phyloP scores from a whole-genome alignment of 202 grass and related monocot species.

The Elaeis oleifera region DNA sequence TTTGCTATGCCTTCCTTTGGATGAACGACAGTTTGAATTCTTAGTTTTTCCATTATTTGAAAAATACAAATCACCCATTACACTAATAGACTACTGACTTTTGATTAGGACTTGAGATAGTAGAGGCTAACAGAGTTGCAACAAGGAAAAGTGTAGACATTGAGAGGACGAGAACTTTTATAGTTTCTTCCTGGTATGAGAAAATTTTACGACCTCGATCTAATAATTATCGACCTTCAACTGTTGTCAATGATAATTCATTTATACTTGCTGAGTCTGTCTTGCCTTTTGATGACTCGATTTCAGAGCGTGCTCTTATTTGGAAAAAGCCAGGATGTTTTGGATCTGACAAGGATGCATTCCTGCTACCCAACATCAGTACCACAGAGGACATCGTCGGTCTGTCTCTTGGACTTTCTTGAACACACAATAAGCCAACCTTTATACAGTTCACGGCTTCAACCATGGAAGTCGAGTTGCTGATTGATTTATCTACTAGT shows the following conservation, averaged over 20 bases:
- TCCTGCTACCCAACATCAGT: slow-evolving; percentile 32
- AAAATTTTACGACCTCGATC: too few species aligned
- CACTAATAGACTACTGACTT: too few species aligned
- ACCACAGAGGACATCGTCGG: slow-evolving; percentile 45
- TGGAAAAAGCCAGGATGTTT: slow-evolving; percentile 48
- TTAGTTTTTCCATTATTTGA: too few species aligned
- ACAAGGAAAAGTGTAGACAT: too few species aligned
- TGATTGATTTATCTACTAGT: slow-evolving; percentile 32
- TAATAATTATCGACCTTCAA: slow-evolving; percentile 27
- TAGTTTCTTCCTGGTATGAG: too few species aligned
- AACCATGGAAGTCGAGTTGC: slow-evolving; percentile 20
- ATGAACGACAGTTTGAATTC: too few species aligned
- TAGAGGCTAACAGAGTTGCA: too few species aligned
- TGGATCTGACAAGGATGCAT: slow-evolving; percentile 23
- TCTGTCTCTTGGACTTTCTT: slow-evolving; percentile 39
- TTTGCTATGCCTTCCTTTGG: too few species aligned
- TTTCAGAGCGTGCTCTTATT: slow-evolving; percentile 5
- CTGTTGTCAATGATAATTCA: slow-evolving; percentile 37
- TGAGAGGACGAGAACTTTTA: too few species aligned
- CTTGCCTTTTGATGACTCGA: slow-evolving; percentile 29
- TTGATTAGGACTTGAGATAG: too few species aligned
- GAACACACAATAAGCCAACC: slow-evolving; percentile 47
- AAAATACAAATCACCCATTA: too few species aligned
- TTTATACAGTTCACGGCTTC: slow-evolving; percentile 43
- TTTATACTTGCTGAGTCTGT: slow-evolving; percentile 24